These are phyloP conservation scores for Chaetomiaceae sp. DNA, from an alignment of 2,329 filamentous ascomycete species.

Conservation along the genomic window DNA sequence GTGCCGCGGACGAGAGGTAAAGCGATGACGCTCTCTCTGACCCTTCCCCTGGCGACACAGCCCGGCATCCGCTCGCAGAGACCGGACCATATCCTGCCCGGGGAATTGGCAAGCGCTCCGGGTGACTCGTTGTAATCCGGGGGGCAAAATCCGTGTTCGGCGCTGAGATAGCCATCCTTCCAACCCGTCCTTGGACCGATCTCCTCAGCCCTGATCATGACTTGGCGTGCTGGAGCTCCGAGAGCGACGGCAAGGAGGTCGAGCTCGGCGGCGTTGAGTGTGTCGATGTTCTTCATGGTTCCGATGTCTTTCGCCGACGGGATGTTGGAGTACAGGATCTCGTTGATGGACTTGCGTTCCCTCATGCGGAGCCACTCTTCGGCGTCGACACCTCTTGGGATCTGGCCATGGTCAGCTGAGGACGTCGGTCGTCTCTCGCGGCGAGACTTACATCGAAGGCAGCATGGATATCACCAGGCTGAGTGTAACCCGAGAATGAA, in stretches of 20 bases:
- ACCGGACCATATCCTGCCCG: conserved; percentile 52
- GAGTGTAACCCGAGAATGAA: conserved; percentile 34
- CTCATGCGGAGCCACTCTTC: conserved; percentile 44
- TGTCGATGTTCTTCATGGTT: conserved; percentile 44
- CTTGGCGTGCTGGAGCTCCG: conserved; percentile 50
- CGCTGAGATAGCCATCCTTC: conserved; percentile 49
- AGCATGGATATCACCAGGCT: conserved; percentile 34
- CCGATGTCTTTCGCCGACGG: conserved; percentile 39
- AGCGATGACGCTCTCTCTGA: conserved; percentile 45
- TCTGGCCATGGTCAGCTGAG: conserved; percentile 29
- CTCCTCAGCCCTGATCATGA: conserved; percentile 49
- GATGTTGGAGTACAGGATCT: conserved; percentile 43
- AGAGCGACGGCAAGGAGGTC: conserved; percentile 49
- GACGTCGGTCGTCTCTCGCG: neutral
- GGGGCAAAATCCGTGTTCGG: conserved; percentile 49
- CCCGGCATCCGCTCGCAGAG: conserved; percentile 51
- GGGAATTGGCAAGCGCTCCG: conserved; percentile 43
- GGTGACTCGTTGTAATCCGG: conserved; percentile 47
- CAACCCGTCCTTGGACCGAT: conserved; percentile 49
- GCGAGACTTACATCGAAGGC: conserved; percentile 35
- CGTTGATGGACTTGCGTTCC: conserved; percentile 45
- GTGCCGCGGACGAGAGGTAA: conserved; percentile 47
- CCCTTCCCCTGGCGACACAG: conserved; percentile 46
- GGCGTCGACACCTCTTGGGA: conserved; percentile 41
- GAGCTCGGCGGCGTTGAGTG: conserved; percentile 43